These are phyloP conservation scores for Entomortierella beljakovae DNA, from an alignment of 192 early-diverging fungal species.

Conservation along the genomic window DNA sequence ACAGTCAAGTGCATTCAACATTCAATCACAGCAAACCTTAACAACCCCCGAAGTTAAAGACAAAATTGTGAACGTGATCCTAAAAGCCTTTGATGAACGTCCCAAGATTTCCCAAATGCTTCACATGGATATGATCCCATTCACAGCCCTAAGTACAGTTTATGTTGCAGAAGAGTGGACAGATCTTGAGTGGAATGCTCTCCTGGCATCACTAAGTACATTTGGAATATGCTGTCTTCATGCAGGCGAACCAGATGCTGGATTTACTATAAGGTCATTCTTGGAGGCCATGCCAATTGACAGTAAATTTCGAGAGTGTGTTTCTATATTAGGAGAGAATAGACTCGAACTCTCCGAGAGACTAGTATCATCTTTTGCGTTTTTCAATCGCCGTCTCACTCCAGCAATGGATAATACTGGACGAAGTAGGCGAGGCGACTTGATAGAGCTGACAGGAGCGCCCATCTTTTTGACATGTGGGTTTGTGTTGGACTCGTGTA, in stretches of 20 bases:
- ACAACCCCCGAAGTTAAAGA: neutral
- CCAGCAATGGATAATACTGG: neutral
- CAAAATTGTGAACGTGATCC: neutral
- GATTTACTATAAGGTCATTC: constrained; percentile 14
- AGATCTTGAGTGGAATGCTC: constrained; percentile 5
- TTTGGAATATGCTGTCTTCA: constrained; percentile 11
- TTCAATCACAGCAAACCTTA: neutral
- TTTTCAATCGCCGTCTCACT: constrained; percentile 27
- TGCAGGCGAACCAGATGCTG: constrained; percentile 3
- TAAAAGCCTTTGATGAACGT: neutral
- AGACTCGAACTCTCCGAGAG: constrained; percentile 24
- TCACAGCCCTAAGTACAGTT: constrained; percentile 3
- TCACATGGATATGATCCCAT: constrained; percentile 22
- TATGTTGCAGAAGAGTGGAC: constrained; percentile 29
- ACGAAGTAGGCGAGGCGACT: neutral
- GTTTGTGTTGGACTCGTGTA: constrained; percentile 27
- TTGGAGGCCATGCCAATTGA: constrained; percentile 9
- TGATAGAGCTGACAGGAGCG: constrained; percentile 27
- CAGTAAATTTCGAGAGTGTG: neutral
- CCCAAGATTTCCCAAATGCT: constrained; percentile 2
- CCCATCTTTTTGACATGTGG: constrained; percentile 28
- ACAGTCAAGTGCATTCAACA: neutral
- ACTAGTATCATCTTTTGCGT: constrained; percentile 17
- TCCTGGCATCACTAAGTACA: constrained; percentile 16
- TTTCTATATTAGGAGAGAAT: neutral